Conservation (phyloP, 2,329 filamentous ascomycete genomes). For the Xylaria arbuscula region DNA sequence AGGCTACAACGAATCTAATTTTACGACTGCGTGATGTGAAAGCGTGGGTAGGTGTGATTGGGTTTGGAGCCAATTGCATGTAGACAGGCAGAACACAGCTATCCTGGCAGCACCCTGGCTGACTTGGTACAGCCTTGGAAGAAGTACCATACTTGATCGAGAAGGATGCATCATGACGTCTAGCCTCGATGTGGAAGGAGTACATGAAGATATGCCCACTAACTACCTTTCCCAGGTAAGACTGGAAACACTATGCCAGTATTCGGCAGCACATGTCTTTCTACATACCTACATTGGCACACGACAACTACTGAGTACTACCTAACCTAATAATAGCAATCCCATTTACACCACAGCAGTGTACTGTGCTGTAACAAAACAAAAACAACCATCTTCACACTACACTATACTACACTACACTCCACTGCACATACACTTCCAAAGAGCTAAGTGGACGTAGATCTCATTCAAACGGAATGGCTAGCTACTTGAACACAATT, state of each 20-base stretch:
- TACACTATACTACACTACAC: neutral
- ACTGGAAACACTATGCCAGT: neutral
- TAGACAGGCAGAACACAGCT: neutral
- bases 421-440: neutral
- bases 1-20: constrained; percentile 14
- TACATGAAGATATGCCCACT: constrained; percentile 1
- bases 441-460: constrained; percentile 9
- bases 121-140: constrained; percentile 18
- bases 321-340: constrained; percentile 27
- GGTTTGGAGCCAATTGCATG: constrained; percentile 23
- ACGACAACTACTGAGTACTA: neutral
- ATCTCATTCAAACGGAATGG: constrained; percentile 11
- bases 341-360: neutral
- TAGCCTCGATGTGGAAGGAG: constrained; percentile 37
- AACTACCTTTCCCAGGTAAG: neutral
- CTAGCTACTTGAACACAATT: neutral
- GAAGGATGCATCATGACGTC: constrained; percentile 29
- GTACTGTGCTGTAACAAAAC: constrained; percentile 18
- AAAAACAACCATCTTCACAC: constrained; percentile 12
- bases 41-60: constrained; percentile 15
- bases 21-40: neutral
- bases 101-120: constrained; percentile 9
- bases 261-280: neutral
- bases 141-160: constrained; percentile 35
- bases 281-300: neutral